Conservation (phyloP, 169 alveolate species). For the Cryptosporidium meleagridis region DNA sequence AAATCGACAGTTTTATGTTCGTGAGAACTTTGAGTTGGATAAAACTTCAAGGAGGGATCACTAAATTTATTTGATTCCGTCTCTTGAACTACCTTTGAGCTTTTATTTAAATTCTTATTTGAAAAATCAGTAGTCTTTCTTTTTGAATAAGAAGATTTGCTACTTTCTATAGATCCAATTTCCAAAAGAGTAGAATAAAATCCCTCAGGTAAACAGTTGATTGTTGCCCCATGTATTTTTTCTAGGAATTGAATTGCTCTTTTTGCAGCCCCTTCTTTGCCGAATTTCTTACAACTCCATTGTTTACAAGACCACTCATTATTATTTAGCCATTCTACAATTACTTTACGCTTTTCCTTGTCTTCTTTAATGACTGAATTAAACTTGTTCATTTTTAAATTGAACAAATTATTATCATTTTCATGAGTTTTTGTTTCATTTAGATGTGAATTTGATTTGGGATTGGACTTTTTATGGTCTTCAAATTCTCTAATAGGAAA, state of each 20-base stretch:
- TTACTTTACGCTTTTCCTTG: slow-evolving; percentile 62
- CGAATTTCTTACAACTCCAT: slow-evolving; percentile 74
- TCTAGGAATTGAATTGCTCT: slow-evolving; percentile 69
- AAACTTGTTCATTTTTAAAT: slow-evolving; percentile 2
- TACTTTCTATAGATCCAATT: slow-evolving; percentile 41
- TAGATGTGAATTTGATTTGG: neutral
- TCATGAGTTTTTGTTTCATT: neutral
- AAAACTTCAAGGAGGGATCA: neutral
- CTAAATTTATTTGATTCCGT: neutral
- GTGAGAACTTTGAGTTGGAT: neutral
- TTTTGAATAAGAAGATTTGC: neutral
- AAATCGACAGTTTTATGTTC: neutral
- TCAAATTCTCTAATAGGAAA: slow-evolving; percentile 40
- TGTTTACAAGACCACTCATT: slow-evolving; percentile 51
- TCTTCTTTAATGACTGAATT: slow-evolving; percentile 59
- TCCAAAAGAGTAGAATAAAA: slow-evolving; percentile 49
- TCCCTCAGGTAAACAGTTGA: slow-evolving; percentile 30
- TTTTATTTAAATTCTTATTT: neutral
- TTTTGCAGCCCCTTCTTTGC: slow-evolving; percentile 74
- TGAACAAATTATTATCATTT: neutral
- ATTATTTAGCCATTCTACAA: slow-evolving; percentile 64
- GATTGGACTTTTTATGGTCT: neutral
- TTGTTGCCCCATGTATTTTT: slow-evolving; percentile 56
- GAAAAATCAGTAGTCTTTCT: neutral
- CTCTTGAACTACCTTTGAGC: neutral